phyloP scores from a whole-genome alignment of 176 grass and related monocot genomes.

The Oryza brachyantha region DNA sequence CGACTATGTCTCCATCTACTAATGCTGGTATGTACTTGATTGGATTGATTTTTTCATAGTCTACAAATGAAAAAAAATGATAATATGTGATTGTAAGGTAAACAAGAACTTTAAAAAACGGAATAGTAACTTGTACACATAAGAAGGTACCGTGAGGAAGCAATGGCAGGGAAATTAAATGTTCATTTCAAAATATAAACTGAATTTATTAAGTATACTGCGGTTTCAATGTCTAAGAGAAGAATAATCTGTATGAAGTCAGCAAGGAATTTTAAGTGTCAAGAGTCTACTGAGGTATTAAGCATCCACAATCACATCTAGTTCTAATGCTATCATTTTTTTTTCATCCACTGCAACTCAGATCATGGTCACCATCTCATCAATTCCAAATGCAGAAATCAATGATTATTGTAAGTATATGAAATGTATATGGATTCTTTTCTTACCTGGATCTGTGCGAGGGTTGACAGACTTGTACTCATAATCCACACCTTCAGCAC shows the following conservation, averaged over 20 bases:
- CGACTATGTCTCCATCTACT: constrained; percentile 59
- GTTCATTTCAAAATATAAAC: not conserved
- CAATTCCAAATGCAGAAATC: not conserved
- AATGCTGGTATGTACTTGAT: constrained; percentile 78
- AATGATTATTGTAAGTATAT: not conserved
- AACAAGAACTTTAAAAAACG: not conserved
- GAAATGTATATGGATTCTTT: not conserved
- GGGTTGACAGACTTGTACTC: constrained; percentile 88
- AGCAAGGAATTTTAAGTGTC: not conserved
- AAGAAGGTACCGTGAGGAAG: not conserved
- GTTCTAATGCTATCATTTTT: not conserved
- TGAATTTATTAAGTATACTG: not conserved
- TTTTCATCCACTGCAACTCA: not conserved
- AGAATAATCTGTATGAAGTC: not conserved
- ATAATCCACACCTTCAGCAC: constrained; percentile 60
- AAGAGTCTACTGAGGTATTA: not conserved
- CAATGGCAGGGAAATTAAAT: not conserved
- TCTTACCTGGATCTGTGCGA: constrained; percentile 55
- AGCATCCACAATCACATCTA: not conserved
- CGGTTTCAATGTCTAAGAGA: not conserved
- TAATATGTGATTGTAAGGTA: not conserved
- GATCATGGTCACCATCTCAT: not conserved
- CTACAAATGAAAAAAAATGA: constrained; percentile 34
- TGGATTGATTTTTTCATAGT: constrained; percentile 85
- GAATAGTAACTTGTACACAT: not conserved